Evolutionary conservation across 2,329 filamentous ascomycete genomes (phyloP).

Genomic region (Lasiodiplodia sp.): DNA sequence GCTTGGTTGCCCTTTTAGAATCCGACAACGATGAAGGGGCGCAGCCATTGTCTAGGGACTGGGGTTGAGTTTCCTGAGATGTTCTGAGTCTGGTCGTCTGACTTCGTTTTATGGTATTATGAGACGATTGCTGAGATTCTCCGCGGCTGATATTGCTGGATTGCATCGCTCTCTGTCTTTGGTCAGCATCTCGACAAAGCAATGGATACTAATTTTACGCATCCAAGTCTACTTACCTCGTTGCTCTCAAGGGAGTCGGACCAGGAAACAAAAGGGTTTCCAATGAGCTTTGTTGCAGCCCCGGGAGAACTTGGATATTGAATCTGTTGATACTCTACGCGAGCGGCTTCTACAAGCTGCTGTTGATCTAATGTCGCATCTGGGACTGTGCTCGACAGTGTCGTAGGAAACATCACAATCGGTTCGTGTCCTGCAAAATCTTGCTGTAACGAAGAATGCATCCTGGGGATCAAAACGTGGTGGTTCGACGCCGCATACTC

Average conservation of each 20-base stretch:
- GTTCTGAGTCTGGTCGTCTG: not conserved
- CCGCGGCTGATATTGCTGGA: not conserved
- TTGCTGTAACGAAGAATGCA: conserved; percentile 37
- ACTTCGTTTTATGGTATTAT: not conserved
- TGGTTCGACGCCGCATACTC: not conserved
- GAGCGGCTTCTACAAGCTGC: conserved; percentile 47
- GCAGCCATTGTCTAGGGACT: not conserved
- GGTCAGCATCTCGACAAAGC: not conserved
- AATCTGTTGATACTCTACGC: conserved; percentile 36
- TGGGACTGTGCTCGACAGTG: conserved; percentile 50
- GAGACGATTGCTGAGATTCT: not conserved
- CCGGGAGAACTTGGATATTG: conserved; percentile 29
- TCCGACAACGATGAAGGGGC: not conserved
- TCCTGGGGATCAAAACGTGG: not conserved
- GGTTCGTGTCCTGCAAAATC: conserved; percentile 51
- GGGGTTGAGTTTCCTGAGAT: not conserved
- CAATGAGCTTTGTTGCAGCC: conserved; percentile 31
- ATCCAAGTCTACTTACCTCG: not conserved
- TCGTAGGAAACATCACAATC: conserved; percentile 45
- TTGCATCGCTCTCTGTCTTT: not conserved
- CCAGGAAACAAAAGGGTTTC: conserved; percentile 45
- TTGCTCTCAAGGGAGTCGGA: conserved; percentile 39
- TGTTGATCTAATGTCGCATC: conserved; percentile 52
- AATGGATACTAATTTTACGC: not conserved
- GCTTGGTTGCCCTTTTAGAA: not conserved